Evolutionary conservation across 2,329 filamentous ascomycete species (phyloP).

Genomic region (Aspergillus quadrilineatus): DNA sequence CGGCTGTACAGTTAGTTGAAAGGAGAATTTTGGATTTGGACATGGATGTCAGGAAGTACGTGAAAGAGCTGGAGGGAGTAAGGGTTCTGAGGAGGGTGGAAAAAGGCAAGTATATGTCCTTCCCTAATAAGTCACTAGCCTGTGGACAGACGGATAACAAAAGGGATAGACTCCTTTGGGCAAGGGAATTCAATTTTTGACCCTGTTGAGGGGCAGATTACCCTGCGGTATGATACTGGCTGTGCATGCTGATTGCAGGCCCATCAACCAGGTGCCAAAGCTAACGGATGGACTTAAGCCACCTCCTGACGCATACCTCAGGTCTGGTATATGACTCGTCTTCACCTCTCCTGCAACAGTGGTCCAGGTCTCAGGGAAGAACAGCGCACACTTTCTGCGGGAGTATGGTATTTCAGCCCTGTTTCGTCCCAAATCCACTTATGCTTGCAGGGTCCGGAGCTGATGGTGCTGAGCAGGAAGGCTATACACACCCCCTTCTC

Average conservation of each 20-base stretch:
- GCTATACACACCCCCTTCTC: not conserved
- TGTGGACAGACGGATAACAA: no score
- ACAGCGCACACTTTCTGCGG: not conserved
- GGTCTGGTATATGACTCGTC: not conserved
- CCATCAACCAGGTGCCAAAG: not conserved
- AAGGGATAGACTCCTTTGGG: not conserved
- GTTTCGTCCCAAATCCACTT: not conserved
- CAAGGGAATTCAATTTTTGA: not conserved
- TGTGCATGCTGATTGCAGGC: no score
- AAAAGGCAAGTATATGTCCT: not conserved
- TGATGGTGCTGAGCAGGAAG: not conserved
- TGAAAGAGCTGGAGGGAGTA: not conserved
- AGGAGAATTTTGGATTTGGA: not conserved
- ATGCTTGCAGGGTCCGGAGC: no score
- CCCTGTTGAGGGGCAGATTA: not conserved
- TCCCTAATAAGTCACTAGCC: no score
- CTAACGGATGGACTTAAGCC: not conserved
- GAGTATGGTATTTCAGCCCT: not conserved
- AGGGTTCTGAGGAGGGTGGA: not conserved
- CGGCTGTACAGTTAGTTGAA: not conserved
- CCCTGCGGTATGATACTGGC: not conserved
- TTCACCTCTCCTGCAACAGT: not conserved
- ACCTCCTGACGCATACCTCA: not conserved
- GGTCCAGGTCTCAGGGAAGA: not conserved
- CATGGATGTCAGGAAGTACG: not conserved